Evolutionary conservation across 2,329 filamentous ascomycete genomes (phyloP).

Genomic region (Thielaviopsis populi): DNA sequence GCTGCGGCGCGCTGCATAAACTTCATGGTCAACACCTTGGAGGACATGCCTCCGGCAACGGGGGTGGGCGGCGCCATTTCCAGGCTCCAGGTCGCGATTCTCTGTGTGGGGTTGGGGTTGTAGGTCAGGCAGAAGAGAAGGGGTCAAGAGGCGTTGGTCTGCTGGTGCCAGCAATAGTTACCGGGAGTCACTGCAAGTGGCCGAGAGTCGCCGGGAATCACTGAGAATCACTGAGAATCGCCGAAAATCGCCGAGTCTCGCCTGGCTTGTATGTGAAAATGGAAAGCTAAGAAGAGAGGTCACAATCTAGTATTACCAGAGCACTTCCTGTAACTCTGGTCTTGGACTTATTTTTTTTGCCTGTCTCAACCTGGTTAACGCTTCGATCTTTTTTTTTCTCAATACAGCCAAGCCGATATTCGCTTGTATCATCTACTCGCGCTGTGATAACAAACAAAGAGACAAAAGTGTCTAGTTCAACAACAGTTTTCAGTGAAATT

Average conservation of each 20-base stretch:
- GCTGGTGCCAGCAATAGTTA: neutral
- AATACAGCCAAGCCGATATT: neutral
- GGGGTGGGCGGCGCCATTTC: slow-evolving; percentile 38
- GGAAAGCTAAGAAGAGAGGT: neutral
- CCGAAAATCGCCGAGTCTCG: too few species aligned
- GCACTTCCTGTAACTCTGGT: neutral
- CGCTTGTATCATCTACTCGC: slow-evolving; percentile 4
- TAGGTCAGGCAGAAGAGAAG: neutral
- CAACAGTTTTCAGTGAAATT: too few species aligned
- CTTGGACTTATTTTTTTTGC: neutral
- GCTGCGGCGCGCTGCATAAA: slow-evolving; percentile 82
- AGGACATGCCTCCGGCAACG: slow-evolving; percentile 54
- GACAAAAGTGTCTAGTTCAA: neutral
- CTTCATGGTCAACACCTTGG: slow-evolving; percentile 83
- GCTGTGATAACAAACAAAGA: neutral
- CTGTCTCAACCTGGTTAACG: neutral
- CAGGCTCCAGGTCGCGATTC: neutral
- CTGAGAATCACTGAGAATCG: too few species aligned
- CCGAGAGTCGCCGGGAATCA: too few species aligned
- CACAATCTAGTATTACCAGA: neutral
- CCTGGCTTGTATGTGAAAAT: neutral
- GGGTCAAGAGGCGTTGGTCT: neutral
- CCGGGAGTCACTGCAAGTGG: too few species aligned
- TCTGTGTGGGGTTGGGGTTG: neutral
- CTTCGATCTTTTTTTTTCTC: neutral